A percentile compares a stretch with the other conserved stretches of the same genome.
phyloP scores from a whole-genome alignment of 106 monocot genomes.

The Platanthera zijinensis region DNA sequence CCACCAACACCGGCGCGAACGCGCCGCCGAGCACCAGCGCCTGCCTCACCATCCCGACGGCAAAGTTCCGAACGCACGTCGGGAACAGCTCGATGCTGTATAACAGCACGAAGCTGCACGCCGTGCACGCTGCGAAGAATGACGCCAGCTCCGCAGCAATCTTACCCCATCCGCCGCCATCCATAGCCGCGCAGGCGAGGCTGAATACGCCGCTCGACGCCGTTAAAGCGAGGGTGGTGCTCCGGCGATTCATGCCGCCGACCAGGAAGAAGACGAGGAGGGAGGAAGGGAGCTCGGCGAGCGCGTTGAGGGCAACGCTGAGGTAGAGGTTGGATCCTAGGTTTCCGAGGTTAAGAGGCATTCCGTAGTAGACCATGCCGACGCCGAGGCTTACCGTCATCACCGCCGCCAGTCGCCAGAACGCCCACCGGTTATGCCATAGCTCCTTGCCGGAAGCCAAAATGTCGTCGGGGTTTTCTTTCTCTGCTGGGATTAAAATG shows the following conservation, averaged over 20 bases:
- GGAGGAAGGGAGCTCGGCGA: conserved; percentile 13
- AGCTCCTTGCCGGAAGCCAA: conserved; percentile 3
- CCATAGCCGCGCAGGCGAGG: conserved; percentile 9
- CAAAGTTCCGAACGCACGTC: conserved; percentile 32
- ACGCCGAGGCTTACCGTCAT: conserved; percentile 11
- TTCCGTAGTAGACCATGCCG: conserved; percentile 18
- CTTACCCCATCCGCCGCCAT: not conserved
- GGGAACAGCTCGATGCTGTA: conserved; percentile 36
- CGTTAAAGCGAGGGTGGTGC: conserved; percentile 13
- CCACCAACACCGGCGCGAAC: conserved; percentile 31
- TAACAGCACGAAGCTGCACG: conserved; percentile 16
- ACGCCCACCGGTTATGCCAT: conserved; percentile 16
- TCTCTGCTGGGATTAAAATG: not conserved
- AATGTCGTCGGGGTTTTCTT: conserved; percentile 2
- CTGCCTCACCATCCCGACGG: conserved; percentile 29
- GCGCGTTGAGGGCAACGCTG: conserved; percentile 8
- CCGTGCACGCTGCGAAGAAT: conserved; percentile 13
- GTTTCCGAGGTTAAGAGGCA: conserved; percentile 12
- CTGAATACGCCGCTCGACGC: conserved; percentile 13
- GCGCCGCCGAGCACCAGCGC: conserved; percentile 24
- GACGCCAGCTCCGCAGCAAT: conserved; percentile 12
- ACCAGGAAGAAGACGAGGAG: conserved; percentile 17
- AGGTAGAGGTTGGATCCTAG: conserved; percentile 16
- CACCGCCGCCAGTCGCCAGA: not conserved
- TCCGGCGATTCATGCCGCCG: conserved; percentile 10